phyloP scores from a whole-genome alignment of 139 green algal species.

The Micractinium conductrix region DNA sequence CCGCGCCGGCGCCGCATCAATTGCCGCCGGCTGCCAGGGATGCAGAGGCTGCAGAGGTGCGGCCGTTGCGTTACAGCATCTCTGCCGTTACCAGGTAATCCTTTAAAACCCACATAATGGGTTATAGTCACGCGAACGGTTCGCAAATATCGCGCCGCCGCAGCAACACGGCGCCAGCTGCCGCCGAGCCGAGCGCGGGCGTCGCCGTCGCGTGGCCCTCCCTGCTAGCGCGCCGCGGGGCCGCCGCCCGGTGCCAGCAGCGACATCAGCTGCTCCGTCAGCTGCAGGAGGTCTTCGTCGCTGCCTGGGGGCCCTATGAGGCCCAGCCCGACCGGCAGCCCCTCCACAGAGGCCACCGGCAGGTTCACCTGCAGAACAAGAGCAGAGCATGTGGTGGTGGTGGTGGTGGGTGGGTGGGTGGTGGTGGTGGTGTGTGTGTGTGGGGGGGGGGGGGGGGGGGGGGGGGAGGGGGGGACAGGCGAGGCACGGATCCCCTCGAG shows the following conservation, averaged over 20 bases:
- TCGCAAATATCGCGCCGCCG: background rate
- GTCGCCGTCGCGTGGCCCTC: background rate
- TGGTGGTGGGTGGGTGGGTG: background rate
- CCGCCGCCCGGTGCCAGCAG: background rate
- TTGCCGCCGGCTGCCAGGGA: too few relatives aligned
- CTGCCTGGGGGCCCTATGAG: slow-evolving; percentile 75
- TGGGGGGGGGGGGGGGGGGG: background rate
- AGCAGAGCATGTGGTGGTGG: background rate
- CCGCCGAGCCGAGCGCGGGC: background rate
- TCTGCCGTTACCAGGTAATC: background rate
- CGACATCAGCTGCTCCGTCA: slow-evolving; percentile 61
- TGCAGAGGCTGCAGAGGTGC: too few relatives aligned
- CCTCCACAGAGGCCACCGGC: slow-evolving; percentile 70
- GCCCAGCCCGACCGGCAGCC: slow-evolving; percentile 81
- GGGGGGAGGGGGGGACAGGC: too few relatives aligned
- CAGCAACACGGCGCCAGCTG: background rate
- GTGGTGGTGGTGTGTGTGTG: background rate
- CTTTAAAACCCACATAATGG: background rate
- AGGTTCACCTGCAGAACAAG: slow-evolving; percentile 66
- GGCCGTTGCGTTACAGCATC: too few relatives aligned
- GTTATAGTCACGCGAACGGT: too few relatives aligned
- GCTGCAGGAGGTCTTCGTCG: slow-evolving; percentile 81
- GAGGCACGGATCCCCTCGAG: background rate
- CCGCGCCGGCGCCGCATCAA: too few relatives aligned
- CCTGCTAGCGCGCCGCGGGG: too few relatives aligned